These are phyloP conservation scores for Amylostereum areolatum DNA, from an alignment of 1,284 basidiomycete species.

Conservation along the genomic window DNA sequence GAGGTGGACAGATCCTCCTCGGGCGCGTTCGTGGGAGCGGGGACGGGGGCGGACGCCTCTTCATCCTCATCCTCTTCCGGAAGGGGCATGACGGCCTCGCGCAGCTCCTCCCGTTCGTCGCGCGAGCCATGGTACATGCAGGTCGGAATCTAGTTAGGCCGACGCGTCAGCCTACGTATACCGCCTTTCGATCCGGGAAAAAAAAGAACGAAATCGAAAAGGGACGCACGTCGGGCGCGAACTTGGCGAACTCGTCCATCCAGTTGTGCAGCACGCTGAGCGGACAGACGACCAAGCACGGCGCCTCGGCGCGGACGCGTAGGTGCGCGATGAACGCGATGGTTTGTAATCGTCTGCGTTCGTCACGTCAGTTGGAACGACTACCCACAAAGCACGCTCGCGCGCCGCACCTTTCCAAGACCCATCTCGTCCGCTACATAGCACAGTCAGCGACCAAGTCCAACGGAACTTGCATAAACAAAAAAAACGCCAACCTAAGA, in stretches of 20 bases:
- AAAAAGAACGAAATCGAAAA: background rate
- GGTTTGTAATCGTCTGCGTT: conserved; percentile 80
- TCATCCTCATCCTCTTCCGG: conserved; percentile 10
- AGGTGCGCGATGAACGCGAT: conserved; percentile 91
- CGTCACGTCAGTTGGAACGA: background rate
- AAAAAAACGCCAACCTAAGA: conserved; percentile 59
- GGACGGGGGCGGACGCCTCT: background rate
- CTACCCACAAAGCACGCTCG: background rate
- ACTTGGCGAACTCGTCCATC: conserved; percentile 82
- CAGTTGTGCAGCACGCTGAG: conserved; percentile 92
- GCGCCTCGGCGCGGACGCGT: conserved; percentile 69
- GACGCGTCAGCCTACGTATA: background rate
- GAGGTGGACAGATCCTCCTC: conserved; percentile 6
- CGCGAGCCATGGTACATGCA: conserved; percentile 88
- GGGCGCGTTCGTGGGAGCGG: background rate
- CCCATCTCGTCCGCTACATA: conserved; percentile 91
- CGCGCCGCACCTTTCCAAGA: conserved; percentile 64
- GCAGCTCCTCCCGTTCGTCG: conserved; percentile 68
- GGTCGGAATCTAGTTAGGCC: conserved; percentile 60
- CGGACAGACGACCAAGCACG: conserved; percentile 89
- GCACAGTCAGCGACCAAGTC: no score
- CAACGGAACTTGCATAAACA: no score
- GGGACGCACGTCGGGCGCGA: conserved; percentile 62
- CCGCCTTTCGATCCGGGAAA: no score
- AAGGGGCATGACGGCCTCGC: conserved; percentile 49